Conservation (phyloP, 2,329 filamentous ascomycete genomes). For the Colletotrichum caudatum region DNA sequence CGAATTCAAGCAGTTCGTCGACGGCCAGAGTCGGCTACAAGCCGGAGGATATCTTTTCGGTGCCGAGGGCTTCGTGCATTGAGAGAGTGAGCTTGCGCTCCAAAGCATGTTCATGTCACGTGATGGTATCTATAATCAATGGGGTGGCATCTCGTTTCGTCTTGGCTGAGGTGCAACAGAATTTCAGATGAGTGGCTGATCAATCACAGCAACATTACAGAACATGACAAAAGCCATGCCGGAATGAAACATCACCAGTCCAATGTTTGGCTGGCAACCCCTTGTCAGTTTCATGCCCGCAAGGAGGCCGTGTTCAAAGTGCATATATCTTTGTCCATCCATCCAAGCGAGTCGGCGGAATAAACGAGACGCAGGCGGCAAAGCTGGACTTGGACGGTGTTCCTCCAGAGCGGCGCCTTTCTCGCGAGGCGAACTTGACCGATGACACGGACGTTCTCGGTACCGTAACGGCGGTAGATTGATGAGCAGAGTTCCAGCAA, state of each 20-base stretch:
- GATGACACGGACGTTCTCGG: slow-evolving; percentile 6
- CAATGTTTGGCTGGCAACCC: neutral
- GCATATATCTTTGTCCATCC: neutral
- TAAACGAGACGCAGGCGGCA: neutral
- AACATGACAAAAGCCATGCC: neutral
- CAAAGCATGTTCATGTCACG: slow-evolving; percentile 30
- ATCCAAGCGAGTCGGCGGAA: neutral
- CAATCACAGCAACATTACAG: neutral
- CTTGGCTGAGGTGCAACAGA: slow-evolving; percentile 16
- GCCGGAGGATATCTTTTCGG: slow-evolving; percentile 69
- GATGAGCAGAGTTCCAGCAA: slow-evolving; percentile 25
- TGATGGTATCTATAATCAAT: neutral
- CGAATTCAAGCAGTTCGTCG: slow-evolving; percentile 64
- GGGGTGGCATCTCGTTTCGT: slow-evolving; percentile 12
- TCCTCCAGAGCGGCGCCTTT: neutral
- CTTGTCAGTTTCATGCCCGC: slow-evolving; percentile 10
- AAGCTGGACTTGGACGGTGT: neutral
- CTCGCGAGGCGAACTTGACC: slow-evolving; percentile 36
- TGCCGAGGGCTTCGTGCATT: slow-evolving; percentile 64
- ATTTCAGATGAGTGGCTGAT: slow-evolving; percentile 19
- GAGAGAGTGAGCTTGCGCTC: slow-evolving; percentile 39
- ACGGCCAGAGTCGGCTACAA: slow-evolving; percentile 54
- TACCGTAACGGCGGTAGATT: slow-evolving; percentile 19
- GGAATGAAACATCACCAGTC: slow-evolving; percentile 26
- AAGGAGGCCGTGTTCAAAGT: neutral